A percentile compares a stretch with the other conserved stretches of the same genome.
Conservation (phyloP, 495 filamentous ascomycete genomes). For the Clohesyomyces aquaticus region DNA sequence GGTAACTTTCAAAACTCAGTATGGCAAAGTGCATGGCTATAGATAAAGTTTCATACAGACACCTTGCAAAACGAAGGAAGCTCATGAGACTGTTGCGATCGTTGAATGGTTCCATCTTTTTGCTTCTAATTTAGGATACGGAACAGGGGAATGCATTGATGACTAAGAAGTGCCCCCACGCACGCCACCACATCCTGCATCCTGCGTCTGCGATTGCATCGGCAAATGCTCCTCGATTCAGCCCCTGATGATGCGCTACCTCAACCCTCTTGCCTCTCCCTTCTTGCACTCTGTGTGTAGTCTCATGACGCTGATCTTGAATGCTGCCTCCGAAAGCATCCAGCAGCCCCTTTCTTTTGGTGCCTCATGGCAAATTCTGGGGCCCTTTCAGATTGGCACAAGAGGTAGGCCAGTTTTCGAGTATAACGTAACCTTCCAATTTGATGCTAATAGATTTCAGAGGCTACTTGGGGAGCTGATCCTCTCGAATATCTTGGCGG, state of each 20-base stretch:
- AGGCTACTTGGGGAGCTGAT: constrained; percentile 64
- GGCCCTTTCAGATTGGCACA: constrained; percentile 65
- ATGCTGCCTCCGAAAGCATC: constrained; percentile 13
- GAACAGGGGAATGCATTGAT: constrained; percentile 1
- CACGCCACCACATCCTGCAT: no score
- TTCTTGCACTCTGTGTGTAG: not conserved
- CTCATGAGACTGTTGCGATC: no score
- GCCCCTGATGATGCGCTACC: not conserved
- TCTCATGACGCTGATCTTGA: constrained; percentile 13
- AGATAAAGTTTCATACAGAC: no score
- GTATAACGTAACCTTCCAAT: not conserved
- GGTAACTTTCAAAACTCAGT: no score
- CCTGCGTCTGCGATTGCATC: no score
- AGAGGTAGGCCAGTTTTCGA: constrained; percentile 51
- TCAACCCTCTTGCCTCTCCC: not conserved
- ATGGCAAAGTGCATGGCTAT: no score
- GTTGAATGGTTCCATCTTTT: no score
- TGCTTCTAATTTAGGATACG: not conserved
- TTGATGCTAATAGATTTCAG: constrained; percentile 43
- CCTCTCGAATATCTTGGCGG: constrained; percentile 59
- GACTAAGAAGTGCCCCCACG: not conserved
- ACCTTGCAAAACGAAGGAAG: no score
- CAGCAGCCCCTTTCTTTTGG: constrained; percentile 47
- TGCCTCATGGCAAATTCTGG: constrained; percentile 57
- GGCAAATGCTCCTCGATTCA: no score